Evolutionary conservation across 768 basidiomycete genomes (phyloP).

Genomic region (Coprinellus aureogranulatus): DNA sequence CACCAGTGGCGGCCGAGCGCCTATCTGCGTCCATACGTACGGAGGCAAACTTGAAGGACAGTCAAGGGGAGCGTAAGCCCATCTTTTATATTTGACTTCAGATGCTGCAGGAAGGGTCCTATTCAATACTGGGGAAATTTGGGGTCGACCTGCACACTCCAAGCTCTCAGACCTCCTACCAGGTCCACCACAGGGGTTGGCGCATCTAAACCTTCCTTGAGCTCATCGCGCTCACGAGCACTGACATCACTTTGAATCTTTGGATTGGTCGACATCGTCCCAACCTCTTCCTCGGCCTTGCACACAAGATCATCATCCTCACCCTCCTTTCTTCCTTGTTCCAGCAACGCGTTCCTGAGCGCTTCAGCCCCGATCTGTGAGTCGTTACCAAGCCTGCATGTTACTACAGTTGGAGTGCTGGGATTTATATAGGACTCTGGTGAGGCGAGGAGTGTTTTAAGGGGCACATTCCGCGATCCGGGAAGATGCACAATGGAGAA

Average conservation of each 20-base stretch:
- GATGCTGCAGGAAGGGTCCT: neutral
- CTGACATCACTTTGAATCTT: no score
- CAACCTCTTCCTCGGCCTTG: neutral
- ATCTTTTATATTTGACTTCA: neutral
- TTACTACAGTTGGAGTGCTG: slow-evolving; percentile 57
- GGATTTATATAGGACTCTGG: slow-evolving; percentile 28
- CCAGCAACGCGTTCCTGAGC: slow-evolving; percentile 35
- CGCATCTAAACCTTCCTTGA: no score
- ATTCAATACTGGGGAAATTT: slow-evolving; percentile 77
- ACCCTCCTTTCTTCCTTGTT: slow-evolving; percentile 10
- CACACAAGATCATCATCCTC: no score
- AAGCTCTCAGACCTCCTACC: slow-evolving; percentile 78
- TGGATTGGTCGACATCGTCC: no score
- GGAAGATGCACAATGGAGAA: slow-evolving; percentile 86
- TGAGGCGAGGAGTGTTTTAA: slow-evolving; percentile 45
- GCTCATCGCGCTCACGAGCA: no score
- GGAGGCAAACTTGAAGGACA: neutral
- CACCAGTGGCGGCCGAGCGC: no score
- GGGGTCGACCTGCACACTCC: slow-evolving; percentile 72
- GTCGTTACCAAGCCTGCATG: slow-evolving; percentile 92
- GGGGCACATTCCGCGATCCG: slow-evolving; percentile 68
- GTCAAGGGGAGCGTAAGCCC: neutral
- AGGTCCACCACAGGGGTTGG: slow-evolving; percentile 54
- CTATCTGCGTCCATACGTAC: no score
- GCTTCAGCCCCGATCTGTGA: slow-evolving; percentile 83